Evolutionary conservation across 2,329 filamentous ascomycete genomes (phyloP).

Genomic region (Tolypocladium inflatum): DNA sequence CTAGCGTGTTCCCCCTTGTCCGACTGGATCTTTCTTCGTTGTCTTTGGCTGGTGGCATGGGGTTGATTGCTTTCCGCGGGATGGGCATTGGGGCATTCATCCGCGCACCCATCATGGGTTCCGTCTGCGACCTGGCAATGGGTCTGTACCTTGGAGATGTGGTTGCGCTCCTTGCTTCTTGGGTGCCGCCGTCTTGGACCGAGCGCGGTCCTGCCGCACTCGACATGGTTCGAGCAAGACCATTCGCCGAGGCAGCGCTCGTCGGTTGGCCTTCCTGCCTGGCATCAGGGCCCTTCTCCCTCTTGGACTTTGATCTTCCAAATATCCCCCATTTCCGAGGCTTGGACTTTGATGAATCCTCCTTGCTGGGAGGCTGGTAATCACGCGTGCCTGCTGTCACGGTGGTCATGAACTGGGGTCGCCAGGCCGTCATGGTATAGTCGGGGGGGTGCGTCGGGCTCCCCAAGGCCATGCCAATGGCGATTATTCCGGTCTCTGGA

Average conservation of each 20-base stretch:
- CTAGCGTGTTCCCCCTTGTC: neutral
- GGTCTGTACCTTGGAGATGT: neutral
- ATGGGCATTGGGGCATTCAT: neutral
- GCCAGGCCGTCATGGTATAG: conserved; percentile 15
- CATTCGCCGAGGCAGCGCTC: neutral
- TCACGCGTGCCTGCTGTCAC: conserved; percentile 11
- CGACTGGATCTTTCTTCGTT: neutral
- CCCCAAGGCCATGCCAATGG: conserved; percentile 66
- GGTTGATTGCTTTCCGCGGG: neutral
- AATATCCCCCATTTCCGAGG: conserved; percentile 52
- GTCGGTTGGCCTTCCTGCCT: neutral
- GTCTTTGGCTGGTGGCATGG: neutral
- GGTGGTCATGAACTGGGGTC: conserved; percentile 13
- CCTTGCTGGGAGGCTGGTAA: conserved; percentile 9
- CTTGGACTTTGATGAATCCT: conserved; percentile 29
- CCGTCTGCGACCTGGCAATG: neutral
- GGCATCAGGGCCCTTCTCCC: conserved; percentile 5
- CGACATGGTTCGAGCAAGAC: neutral
- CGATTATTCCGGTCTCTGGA: conserved; percentile 19
- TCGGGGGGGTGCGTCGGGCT: conserved; percentile 46
- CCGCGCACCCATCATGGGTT: neutral
- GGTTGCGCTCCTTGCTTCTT: neutral
- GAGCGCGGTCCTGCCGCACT: neutral
- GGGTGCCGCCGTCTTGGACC: neutral
- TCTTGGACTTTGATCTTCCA: conserved; percentile 29